Base-by-base conservation (phyloP, 345 rosid species). In the Brassica incana region DNA sequence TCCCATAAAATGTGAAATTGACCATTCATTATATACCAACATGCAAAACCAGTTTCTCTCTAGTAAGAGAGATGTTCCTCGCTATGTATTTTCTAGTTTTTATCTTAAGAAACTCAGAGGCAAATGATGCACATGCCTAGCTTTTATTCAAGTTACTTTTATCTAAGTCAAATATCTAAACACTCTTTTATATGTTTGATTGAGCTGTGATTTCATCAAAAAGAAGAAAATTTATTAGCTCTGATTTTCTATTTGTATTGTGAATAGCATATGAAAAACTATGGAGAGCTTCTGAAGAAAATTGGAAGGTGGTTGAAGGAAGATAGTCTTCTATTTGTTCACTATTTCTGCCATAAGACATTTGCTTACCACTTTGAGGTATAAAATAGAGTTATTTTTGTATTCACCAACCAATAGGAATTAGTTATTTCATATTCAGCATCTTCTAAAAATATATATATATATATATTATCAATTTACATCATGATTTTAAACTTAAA, bases 361-460 rank as follows among this genome's bases (percentile, higher is more conserved):
- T 88, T 94, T 84, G 93, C 97, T 32, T 92, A 91, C 76, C 92
- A 94, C 81, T 94, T 86, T 81, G 95, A 92, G 97, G 97, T 92
- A 82, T 65, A 16, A 16, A 16, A 16, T 16, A 16, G 18, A 16
- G 18, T 16, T 16, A 16, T 16, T 16, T 16, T 16, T 16, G 18
- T 16, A 16, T 16, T 16, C 18, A 16, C 18, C 18, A 16, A 16
- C 18, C 18, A 16, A 16, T 16, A 16, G 18, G 18, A 16, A 16
- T 16, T 16, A 16, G 18, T 16, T 16, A 16, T 16, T 16, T 16
- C 18, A 16, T 16, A 16, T 16, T 16, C 18, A 16, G 18, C 18
- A 16, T 16, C 18, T 16, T 16, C 18, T 16, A 16, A 16, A 16
- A 16, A 16, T 16, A 16, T 16, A 16, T 16, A 16, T 16, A 16